Evolutionary conservation across 345 rosid species (phyloP), one percentile per base, ranked within the genome.

Genomic region (Lepidium didymum): DNA sequence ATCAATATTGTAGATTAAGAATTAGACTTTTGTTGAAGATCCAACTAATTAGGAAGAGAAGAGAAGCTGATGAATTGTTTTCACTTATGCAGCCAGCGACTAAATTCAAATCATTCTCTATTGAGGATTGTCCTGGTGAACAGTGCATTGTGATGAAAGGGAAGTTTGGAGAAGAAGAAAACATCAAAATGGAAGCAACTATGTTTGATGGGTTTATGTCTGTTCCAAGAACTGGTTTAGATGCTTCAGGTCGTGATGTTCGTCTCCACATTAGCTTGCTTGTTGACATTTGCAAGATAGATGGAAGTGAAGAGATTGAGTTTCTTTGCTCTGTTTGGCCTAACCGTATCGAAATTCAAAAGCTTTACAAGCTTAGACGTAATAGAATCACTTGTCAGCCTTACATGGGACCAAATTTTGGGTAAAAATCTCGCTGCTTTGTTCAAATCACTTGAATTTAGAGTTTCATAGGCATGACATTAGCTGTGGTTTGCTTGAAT

Each of bases 321-420:
- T 81, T 87, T 4, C 56, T 79, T 11, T 90, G 95, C 75, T 83
- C 96, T 0, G 87, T 86, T 0, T 87, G 92, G 92, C 91, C 93
- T 31, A 80, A 81, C 72, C 70, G 81, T 56, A 61, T 85, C 34
- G 84, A 81, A 79, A 77, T 91, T 74, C 91, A 69, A 66, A 82
- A 83, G 62, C 75, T 83, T 58, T 84, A 82, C 77, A 57, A 74
- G 74, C 75, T 80, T 49, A 34, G 60, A 43, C 75, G 75, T 5
- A 78, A 73, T 60, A 66, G 72, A 60, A 27, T 51, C 76, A 68
- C 34, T 11, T 40, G 61, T 6, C 79, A 72, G 62, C 88, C 87
- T 52, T 87, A 80, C 77, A 57, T 81, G 80, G 96, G 93, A 47
- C 96, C 87, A 41, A 64, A 77, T 58, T 88, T 82, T 56, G 80